Percentiles rank a stretch among this genome's conserved stretches.
Conservation (phyloP, 371 early-diverging fungal species). For the Apophysomyces variabilis region DNA sequence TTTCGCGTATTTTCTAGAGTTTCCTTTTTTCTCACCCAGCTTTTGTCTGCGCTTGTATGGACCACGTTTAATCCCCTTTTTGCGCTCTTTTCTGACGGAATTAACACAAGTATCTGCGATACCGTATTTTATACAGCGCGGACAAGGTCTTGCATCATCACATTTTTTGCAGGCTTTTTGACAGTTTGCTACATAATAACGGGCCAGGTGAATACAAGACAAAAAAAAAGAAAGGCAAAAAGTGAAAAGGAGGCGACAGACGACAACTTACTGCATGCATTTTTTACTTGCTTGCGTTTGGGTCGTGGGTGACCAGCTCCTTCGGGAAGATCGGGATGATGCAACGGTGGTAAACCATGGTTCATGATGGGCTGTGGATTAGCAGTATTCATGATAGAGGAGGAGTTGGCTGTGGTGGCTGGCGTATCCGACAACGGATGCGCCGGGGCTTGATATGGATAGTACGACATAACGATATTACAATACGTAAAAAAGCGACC, state of each 20-base stretch:
- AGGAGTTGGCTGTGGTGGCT: neutral
- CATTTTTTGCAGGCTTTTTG: conserved; percentile 95
- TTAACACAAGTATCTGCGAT: conserved; percentile 77
- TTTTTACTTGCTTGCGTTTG: conserved; percentile 55
- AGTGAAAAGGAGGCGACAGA: neutral
- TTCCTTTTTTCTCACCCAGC: conserved; percentile 12
- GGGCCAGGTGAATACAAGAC: neutral
- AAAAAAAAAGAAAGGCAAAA: neutral
- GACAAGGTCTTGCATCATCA: conserved; percentile 87
- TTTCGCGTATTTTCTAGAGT: neutral
- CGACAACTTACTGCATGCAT: conserved; percentile 52
- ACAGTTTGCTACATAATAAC: conserved; percentile 68
- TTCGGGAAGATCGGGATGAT: conserved; percentile 5
- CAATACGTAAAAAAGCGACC: neutral
- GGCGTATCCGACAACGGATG: neutral
- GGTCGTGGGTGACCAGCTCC: conserved; percentile 11
- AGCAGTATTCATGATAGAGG: conserved; percentile 2
- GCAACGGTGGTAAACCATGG: conserved; percentile 10
- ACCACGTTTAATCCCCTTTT: conserved; percentile 84
- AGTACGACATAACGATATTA: conserved; percentile 1
- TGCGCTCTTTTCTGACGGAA: conserved; percentile 84
- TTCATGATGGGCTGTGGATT: conserved; percentile 9
- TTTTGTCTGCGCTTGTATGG: conserved; percentile 75
- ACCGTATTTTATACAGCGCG: conserved; percentile 80
- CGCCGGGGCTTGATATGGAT: conserved; percentile 8